These are phyloP conservation scores for Cladosporium cucumerinum DNA, from an alignment of 2,329 filamentous ascomycete species.

Conservation along the genomic window DNA sequence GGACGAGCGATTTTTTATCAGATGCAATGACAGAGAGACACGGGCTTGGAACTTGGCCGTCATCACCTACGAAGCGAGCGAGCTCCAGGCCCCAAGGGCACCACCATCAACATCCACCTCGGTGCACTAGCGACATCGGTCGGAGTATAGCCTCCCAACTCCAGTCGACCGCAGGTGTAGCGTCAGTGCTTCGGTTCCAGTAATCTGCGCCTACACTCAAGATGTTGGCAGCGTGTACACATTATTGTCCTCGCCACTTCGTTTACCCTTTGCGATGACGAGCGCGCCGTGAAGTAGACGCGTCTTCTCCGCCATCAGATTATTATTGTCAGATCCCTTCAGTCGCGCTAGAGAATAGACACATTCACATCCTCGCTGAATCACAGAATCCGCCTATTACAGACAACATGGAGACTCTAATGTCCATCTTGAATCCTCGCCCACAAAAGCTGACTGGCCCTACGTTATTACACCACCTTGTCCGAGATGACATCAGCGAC, in stretches of 20 bases:
- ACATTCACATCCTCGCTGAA: not conserved
- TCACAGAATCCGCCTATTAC: not conserved
- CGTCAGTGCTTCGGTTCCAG: conserved; percentile 9
- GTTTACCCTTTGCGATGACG: conserved; percentile 10
- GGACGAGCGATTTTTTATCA: conserved; percentile 12
- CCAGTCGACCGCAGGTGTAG: conserved; percentile 8
- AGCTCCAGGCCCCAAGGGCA: conserved; percentile 1
- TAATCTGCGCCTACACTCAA: not conserved
- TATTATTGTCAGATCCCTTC: not conserved
- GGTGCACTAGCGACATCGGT: conserved; percentile 14
- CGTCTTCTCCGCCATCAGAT: not conserved
- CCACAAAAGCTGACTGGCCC: conserved; percentile 55
- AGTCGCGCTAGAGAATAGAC: not conserved
- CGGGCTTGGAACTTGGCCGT: conserved; percentile 5
- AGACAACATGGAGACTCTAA: conserved; percentile 14
- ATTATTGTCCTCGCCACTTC: conserved; percentile 8
- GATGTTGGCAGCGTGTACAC: conserved; percentile 7
- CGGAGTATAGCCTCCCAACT: conserved; percentile 10
- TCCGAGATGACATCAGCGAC: conserved; percentile 39
- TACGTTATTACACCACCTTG: conserved; percentile 59
- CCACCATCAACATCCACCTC: conserved; percentile 3
- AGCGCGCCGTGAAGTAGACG: not conserved
- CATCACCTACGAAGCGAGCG: conserved; percentile 1
- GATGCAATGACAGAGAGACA: not conserved
- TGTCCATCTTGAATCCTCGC: conserved; percentile 58